Evolutionary conservation across 75 land plant genomes (phyloP).

Genomic region (Azolla pinnata): DNA sequence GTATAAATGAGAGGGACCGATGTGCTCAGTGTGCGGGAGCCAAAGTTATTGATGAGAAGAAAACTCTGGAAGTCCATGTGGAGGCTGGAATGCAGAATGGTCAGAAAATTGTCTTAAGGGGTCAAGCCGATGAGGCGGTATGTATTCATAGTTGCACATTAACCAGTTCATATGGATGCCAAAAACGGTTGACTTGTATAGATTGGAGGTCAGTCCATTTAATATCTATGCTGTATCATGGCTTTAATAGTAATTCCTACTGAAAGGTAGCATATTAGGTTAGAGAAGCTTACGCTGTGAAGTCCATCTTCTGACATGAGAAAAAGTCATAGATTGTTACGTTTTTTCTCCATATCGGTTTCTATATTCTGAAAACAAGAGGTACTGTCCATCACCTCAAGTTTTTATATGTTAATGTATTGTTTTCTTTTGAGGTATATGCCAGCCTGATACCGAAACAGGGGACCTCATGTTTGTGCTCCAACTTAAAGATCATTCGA

Average conservation of each 20-base stretch:
- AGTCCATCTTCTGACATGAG: no score
- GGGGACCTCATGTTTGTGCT: constrained; percentile 30
- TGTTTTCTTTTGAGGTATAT: background rate
- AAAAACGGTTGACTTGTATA: no score
- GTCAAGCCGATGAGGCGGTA: constrained; percentile 23
- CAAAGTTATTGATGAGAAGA: constrained; percentile 31
- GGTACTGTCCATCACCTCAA: no score
- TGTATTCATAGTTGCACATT: background rate
- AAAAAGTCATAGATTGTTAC: no score
- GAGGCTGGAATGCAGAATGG: constrained; percentile 32
- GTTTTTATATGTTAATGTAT: no score
- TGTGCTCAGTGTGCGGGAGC: constrained; percentile 21
- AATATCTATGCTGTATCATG: no score
- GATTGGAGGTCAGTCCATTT: no score
- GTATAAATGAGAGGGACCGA: constrained; percentile 19
- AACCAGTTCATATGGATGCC: background rate
- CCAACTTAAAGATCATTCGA: constrained; percentile 27
- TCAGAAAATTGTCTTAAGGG: constrained; percentile 22
- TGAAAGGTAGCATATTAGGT: no score
- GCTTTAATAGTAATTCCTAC: no score
- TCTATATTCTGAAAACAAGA: no score
- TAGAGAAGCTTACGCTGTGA: no score
- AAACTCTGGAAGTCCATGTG: constrained; percentile 22
- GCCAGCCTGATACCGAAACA: constrained; percentile 28
- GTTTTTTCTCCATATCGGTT: no score